Percentiles rank a stretch among this genome's conserved stretches.
These are phyloP conservation scores for Talaromyces adpressus DNA, from an alignment of 495 filamentous ascomycete genomes.

Conservation along the genomic window DNA sequence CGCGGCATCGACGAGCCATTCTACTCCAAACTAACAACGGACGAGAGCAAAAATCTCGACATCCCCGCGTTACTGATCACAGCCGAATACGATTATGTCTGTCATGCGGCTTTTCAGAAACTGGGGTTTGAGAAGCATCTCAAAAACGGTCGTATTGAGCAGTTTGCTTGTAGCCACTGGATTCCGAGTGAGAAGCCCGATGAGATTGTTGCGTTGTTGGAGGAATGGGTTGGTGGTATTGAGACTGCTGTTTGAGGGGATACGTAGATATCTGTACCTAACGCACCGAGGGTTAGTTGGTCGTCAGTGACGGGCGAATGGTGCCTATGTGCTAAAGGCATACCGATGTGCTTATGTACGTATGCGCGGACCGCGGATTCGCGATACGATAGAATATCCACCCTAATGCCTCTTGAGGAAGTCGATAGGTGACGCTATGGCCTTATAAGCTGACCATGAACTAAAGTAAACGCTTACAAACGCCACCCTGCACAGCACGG, in stretches of 20 bases:
- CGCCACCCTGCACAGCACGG: neutral
- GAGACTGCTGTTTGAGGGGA: neutral
- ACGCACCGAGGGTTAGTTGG: neutral
- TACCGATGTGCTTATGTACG: neutral
- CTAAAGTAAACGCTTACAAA: neutral
- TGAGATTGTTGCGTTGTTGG: neutral
- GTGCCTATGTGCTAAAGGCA: neutral
- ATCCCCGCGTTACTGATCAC: neutral
- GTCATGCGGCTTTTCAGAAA: neutral
- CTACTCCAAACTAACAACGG: neutral
- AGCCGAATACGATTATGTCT: neutral
- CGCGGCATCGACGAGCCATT: slow-evolving; percentile 3
- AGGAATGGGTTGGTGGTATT: neutral
- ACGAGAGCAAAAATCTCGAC: neutral
- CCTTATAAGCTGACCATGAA: neutral
- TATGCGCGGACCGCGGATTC: neutral
- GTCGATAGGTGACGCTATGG: neutral
- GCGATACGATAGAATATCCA: neutral
- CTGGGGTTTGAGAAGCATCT: neutral
- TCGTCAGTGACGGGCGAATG: neutral
- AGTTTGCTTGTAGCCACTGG: slow-evolving; percentile 3
- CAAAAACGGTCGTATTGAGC: neutral
- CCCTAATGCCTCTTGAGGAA: neutral
- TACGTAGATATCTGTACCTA: neutral
- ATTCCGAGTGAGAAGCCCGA: slow-evolving; percentile 2